A percentile compares a stretch with the other conserved stretches of the same genome.
Conservation (phyloP, 345 rosid genomes). For the Arabis hirsuta region DNA sequence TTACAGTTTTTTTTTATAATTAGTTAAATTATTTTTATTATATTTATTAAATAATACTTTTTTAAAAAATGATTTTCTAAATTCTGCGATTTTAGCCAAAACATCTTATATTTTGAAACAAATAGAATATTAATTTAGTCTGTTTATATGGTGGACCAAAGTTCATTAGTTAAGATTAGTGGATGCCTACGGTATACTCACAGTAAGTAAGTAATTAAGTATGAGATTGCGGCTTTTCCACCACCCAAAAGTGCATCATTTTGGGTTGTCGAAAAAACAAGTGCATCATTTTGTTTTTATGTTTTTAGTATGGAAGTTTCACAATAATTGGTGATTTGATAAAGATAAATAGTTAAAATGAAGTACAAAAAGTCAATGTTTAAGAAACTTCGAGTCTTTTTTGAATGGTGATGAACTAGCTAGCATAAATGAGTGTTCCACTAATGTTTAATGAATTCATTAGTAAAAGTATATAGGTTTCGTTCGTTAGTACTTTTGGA, state of each 20-base stretch:
- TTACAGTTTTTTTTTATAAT: no score
- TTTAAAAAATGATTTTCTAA: no score
- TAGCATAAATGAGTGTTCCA: not conserved
- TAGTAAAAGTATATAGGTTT: not conserved
- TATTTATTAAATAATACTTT: no score
- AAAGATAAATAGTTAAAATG: conserved; percentile 7
- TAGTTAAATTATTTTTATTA: no score
- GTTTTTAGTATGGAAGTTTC: conserved; percentile 6
- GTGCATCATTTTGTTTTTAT: not conserved
- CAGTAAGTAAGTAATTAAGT: conserved; percentile 14
- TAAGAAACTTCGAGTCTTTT: conserved; percentile 18
- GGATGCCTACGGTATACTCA: conserved; percentile 50
- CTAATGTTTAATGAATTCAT: not conserved
- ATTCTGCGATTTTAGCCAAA: no score
- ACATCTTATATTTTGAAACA: no score
- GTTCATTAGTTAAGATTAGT: conserved; percentile 53
- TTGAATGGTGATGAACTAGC: not conserved
- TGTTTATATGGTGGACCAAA: conserved; percentile 50
- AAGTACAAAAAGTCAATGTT: conserved; percentile 12
- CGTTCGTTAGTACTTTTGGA: no score
- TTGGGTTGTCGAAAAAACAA: not conserved
- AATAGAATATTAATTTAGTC: not conserved
- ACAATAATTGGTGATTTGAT: conserved; percentile 40
- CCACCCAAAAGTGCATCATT: conserved; percentile 10
- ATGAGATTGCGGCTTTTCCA: conserved; percentile 33